A percentile compares a stretch with the other conserved stretches of the same genome.
phyloP scores from a whole-genome alignment of 2,329 filamentous ascomycete species.

The Sclerotiophoma versabilis region DNA sequence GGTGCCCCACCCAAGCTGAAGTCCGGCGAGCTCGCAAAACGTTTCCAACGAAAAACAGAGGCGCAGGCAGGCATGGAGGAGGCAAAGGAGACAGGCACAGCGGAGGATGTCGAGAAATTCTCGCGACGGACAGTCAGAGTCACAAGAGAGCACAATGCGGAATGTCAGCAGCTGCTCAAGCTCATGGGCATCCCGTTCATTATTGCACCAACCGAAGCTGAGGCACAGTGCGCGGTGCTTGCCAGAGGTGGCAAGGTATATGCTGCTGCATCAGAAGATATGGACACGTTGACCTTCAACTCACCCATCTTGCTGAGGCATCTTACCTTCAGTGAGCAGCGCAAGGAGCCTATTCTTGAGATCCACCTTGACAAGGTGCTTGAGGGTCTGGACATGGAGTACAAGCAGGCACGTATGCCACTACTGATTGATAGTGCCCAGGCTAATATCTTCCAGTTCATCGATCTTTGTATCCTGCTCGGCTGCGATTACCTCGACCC shows the following conservation, averaged over 20 bases:
- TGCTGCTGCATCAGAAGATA: constrained; percentile 95
- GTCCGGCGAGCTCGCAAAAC: constrained; percentile 94
- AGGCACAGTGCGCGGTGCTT: constrained; percentile 92
- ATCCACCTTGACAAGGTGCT: constrained; percentile 88
- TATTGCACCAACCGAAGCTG: constrained; percentile 93
- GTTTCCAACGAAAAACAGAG: constrained; percentile 92
- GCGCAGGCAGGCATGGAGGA: constrained; percentile 90
- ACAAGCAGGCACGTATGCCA: constrained; percentile 69
- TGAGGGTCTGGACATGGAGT: constrained; percentile 86
- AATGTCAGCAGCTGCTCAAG: constrained; percentile 89
- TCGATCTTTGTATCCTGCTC: constrained; percentile 95
- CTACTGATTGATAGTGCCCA: neutral
- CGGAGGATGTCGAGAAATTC: constrained; percentile 98
- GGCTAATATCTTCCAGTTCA: constrained; percentile 68
- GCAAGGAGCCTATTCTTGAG: constrained; percentile 97
- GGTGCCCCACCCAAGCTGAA: constrained; percentile 97
- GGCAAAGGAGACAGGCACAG: constrained; percentile 95
- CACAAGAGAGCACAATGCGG: constrained; percentile 94
- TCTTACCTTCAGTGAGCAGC: constrained; percentile 94
- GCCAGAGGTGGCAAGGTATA: constrained; percentile 94
- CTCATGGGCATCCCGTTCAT: constrained; percentile 97
- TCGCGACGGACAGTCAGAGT: constrained; percentile 90
- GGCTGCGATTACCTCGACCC: constrained; percentile 98
- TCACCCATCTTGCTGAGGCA: constrained; percentile 89
- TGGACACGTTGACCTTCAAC: constrained; percentile 98